Evolutionary conservation across 345 rosid species (phyloP).

Genomic region (Arabis alpina): DNA sequence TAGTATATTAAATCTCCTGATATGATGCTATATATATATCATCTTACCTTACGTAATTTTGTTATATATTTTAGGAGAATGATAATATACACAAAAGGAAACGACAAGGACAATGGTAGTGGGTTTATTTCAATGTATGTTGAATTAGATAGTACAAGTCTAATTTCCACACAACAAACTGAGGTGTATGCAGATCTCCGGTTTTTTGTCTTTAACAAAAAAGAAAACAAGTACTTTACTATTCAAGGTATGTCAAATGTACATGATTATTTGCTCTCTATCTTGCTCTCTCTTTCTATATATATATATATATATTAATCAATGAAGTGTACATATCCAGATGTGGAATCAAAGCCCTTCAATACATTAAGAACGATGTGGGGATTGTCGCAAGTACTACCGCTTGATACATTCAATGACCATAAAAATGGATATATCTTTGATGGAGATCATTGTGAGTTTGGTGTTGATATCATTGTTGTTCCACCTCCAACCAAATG

Average conservation of each 20-base stretch:
- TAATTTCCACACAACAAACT: background rate
- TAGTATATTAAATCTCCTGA: no score
- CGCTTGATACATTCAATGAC: slow-evolving; percentile 10
- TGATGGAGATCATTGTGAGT: slow-evolving; percentile 29
- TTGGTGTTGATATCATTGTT: slow-evolving; percentile 29
- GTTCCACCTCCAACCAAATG: slow-evolving; percentile 3
- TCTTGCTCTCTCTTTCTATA: no score
- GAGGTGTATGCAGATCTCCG: slow-evolving; percentile 21
- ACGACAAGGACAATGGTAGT: background rate
- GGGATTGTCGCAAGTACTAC: background rate
- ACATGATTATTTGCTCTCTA: no score
- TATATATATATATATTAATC: no score
- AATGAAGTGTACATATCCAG: background rate
- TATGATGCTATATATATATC: no score
- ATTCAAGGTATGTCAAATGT: no score
- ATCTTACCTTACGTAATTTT: no score
- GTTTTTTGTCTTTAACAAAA: slow-evolving; percentile 7
- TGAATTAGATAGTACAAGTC: slow-evolving; percentile 11
- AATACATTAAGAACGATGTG: slow-evolving; percentile 1
- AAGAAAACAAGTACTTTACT: slow-evolving; percentile 21
- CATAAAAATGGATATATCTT: slow-evolving; percentile 4
- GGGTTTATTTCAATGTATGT: slow-evolving; percentile 32
- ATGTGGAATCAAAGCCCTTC: background rate
- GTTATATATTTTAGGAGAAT: no score
- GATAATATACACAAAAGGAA: slow-evolving; percentile 10